phyloP scores from a whole-genome alignment of 768 basidiomycete species.

The Mycena epipterygia region DNA sequence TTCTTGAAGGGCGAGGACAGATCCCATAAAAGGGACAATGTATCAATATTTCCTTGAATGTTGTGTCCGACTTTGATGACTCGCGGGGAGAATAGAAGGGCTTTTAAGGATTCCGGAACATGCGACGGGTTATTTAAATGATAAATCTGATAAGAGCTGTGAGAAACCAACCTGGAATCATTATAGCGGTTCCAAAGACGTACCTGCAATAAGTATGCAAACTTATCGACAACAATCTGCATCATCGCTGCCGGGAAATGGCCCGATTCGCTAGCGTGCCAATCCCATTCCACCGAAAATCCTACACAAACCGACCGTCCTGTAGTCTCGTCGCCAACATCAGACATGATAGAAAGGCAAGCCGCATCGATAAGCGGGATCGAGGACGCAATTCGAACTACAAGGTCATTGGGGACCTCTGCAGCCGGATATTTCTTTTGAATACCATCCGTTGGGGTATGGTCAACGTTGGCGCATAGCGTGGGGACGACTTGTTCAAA shows the following conservation, averaged over 20 bases:
- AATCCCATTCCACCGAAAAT: constrained; percentile 18
- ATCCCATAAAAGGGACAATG: neutral
- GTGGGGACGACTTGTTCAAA: constrained; percentile 5
- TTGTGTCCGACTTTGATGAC: constrained; percentile 1
- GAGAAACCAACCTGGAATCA: neutral
- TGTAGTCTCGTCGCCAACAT: neutral
- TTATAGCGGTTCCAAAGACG: neutral
- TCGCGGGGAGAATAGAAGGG: neutral
- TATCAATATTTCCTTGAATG: constrained; percentile 5
- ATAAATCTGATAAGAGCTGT: neutral
- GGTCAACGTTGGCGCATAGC: neutral
- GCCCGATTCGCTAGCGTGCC: neutral
- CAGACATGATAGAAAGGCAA: neutral
- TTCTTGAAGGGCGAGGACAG: neutral
- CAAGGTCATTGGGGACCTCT: neutral
- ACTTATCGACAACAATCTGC: neutral
- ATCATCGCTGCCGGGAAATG: constrained; percentile 7
- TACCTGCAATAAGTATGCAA: constrained; percentile 1
- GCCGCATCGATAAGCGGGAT: neutral
- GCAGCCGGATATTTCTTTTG: neutral
- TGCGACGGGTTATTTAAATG: neutral
- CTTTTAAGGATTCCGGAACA: neutral
- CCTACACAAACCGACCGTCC: neutral
- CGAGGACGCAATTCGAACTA: neutral
- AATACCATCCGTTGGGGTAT: too few relatives aligned